phyloP scores from a whole-genome alignment of 179 eudicot genomes.

The Camellia oleifera region DNA sequence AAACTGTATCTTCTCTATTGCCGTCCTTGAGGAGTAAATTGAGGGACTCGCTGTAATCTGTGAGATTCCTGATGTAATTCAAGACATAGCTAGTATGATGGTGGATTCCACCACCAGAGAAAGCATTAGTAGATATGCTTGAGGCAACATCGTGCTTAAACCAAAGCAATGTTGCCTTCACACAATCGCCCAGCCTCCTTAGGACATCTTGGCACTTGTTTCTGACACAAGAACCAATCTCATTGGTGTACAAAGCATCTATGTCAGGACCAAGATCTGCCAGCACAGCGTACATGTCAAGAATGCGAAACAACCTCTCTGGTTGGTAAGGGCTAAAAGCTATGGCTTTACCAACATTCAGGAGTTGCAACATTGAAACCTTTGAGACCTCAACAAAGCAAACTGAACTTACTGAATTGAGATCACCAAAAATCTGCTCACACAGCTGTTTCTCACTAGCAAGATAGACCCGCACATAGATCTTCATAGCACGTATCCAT shows the following conservation, averaged over 20 bases:
- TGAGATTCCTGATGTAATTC: too few relatives aligned
- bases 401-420: constrained; percentile 28
- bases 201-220: too few relatives aligned
- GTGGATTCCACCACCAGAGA: constrained; percentile 55
- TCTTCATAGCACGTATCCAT: constrained; percentile 46
- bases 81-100: background rate
- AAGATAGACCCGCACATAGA: constrained; percentile 46
- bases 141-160: constrained; percentile 43
- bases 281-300: constrained; percentile 50
- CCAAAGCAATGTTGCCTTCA: constrained; percentile 40
- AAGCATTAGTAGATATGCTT: constrained; percentile 34
- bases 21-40: too few relatives aligned
- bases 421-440: constrained; percentile 43
- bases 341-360: too few relatives aligned
- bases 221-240: too few relatives aligned
- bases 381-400: too few relatives aligned
- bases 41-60: too few relatives aligned
- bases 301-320: constrained; percentile 39
- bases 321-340: constrained; percentile 14
- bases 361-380: too few relatives aligned
- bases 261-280: constrained; percentile 39
- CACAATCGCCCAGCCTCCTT: too few relatives aligned
- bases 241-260: too few relatives aligned
- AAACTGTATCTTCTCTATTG: background rate
- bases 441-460: constrained; percentile 41